Evolutionary conservation across 2,329 filamentous ascomycete genomes (phyloP), one percentile per base, ranked within the genome.

Genomic region (Dothiorella sarmentorum): DNA sequence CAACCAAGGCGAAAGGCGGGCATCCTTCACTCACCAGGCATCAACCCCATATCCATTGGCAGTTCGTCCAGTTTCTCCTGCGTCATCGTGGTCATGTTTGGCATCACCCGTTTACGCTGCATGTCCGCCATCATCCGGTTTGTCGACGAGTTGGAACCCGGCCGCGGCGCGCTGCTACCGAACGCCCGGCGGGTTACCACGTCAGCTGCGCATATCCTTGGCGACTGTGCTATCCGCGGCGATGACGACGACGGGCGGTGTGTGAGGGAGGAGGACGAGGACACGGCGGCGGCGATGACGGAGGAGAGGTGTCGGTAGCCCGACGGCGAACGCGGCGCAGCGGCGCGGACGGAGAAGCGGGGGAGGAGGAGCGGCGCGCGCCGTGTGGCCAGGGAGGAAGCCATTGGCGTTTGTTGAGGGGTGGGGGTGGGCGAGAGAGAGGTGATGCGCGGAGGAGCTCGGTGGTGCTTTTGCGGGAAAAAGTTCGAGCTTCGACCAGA

Each of bases 41-140:
- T 52, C 15, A 67, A 17, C 15, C 63, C 65, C 6, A 65, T 45
- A 40, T 66, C 65, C 20, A 22, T 62, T 11, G 61, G 62, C 33
- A 58, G 7, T 37, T 42, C 27, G 11, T 58, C 38, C 2, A 42
- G 7, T 18, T 52, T 58, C 20, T 52, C 18, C 45, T 3, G 7
- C 56, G 45, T 51, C 43, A 37, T 31, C 10, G 24, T 58, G 9
- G 4, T 29, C 11, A 27, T 15, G 27, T 35, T 40, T 37, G 45
- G 44, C 37, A 52, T 52, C 11, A 45, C 44, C 45, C 18, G 18
- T 22, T 26, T 44, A 37, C 44, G 43, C 38, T 56, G 52, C 52
- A 56, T 56, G 27, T 56, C 44, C 13, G 29, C 15, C 26, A 58
- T 35, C 43, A 53, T 53, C 31, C 49, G 4, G 22, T 9, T 13